Conservation (phyloP, 176 grass and related monocot genomes). For the Raddia guianensis region DNA sequence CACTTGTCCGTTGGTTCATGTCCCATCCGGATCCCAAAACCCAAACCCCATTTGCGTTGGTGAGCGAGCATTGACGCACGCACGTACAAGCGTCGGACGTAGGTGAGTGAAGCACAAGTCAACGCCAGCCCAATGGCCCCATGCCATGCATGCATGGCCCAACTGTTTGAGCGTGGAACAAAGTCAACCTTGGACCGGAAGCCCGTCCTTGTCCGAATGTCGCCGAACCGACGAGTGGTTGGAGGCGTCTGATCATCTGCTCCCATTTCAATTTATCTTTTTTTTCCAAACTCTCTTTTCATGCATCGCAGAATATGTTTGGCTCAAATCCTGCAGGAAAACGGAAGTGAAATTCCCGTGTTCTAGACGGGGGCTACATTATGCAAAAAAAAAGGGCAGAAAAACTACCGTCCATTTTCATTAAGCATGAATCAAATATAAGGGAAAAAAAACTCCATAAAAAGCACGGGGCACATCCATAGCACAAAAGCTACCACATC, state of each 20-base stretch:
- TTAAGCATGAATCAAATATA: too few species aligned
- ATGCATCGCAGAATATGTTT: background rate
- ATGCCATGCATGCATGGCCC: background rate
- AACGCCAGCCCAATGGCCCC: conserved; percentile 38
- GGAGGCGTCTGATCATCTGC: background rate
- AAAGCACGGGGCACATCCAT: too few species aligned
- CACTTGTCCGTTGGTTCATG: conserved; percentile 45
- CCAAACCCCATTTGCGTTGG: too few species aligned
- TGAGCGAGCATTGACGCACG: too few species aligned
- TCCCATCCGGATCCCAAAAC: conserved; percentile 32
- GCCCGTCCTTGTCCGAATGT: conserved; percentile 45
- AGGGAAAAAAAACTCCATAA: too few species aligned
- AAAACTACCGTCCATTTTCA: too few species aligned
- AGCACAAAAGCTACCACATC: too few species aligned
- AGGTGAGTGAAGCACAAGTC: conserved; percentile 44
- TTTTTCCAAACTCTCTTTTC: background rate
- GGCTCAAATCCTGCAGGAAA: too few species aligned
- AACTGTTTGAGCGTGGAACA: conserved; percentile 43
- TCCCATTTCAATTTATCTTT: background rate
- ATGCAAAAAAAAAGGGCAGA: too few species aligned
- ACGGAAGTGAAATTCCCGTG: too few species aligned
- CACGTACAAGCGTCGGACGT: background rate
- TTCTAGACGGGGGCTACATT: too few species aligned
- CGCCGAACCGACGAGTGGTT: conserved; percentile 15
- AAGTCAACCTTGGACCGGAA: conserved; percentile 50